Conservation (phyloP, 306 rosid genomes). For the Carpinus viminea region DNA sequence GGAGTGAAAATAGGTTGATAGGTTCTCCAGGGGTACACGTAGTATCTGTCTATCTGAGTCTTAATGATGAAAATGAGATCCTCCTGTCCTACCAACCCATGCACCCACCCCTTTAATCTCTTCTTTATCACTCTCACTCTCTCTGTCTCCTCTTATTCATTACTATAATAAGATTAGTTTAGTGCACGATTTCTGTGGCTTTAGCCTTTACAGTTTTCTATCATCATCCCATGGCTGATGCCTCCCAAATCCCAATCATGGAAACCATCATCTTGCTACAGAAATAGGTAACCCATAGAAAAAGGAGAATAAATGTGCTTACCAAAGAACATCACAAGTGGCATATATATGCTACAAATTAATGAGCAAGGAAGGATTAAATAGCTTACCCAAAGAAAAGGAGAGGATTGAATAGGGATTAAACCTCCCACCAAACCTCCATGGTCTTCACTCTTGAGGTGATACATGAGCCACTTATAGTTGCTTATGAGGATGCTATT, state of each 20-base stretch:
- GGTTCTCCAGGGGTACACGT: neutral
- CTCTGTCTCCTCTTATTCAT: neutral
- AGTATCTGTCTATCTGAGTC: neutral
- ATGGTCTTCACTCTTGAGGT: no score
- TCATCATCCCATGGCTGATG: neutral
- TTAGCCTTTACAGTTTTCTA: neutral
- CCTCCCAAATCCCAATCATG: neutral
- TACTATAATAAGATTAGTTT: neutral
- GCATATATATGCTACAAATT: no score
- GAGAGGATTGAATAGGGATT: no score
- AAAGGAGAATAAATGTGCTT: neutral
- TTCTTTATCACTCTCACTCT: neutral
- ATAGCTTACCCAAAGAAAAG: no score
- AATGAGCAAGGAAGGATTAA: no score
- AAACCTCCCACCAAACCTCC: no score
- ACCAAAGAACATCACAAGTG: neutral
- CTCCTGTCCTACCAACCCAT: constrained; percentile 15
- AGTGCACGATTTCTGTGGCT: neutral
- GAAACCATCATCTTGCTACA: neutral
- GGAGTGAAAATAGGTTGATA: neutral
- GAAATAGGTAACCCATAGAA: neutral
- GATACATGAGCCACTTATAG: no score
- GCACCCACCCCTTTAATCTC: constrained; percentile 12
- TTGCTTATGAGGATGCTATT: no score
- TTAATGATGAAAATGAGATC: constrained; percentile 36